phyloP scores from a whole-genome alignment of 345 rosid genomes.

The Cochlearia excelsa region DNA sequence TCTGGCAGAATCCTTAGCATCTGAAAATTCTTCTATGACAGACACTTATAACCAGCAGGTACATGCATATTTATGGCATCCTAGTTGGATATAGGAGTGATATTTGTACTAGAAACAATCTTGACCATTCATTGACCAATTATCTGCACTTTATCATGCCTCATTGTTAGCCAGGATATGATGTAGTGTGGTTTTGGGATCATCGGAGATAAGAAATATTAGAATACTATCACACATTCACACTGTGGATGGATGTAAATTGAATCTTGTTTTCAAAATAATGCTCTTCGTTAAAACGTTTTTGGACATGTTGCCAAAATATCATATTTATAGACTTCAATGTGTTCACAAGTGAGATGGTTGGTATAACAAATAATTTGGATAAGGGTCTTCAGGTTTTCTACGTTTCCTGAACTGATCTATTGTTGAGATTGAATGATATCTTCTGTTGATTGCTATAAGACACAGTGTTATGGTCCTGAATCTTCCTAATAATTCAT shows the following conservation, averaged over 20 bases:
- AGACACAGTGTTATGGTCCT: neutral
- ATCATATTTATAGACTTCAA: neutral
- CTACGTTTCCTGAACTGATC: neutral
- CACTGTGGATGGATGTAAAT: conserved; percentile 10
- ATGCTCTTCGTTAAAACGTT: conserved; percentile 10
- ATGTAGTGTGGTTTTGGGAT: conserved; percentile 24
- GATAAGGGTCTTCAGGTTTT: conserved; percentile 14
- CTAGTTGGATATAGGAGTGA: conserved; percentile 11
- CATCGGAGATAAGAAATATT: conserved; percentile 12
- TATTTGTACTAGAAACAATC: conserved; percentile 10
- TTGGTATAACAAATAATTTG: conserved; percentile 12
- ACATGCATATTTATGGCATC: conserved; percentile 17
- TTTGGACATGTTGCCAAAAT: conserved; percentile 4
- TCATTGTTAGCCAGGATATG: conserved; percentile 10
- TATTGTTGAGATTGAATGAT: conserved; percentile 16
- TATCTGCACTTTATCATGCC: conserved; percentile 11
- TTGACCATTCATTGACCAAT: conserved; percentile 9
- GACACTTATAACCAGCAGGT: conserved; percentile 97
- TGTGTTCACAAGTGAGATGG: conserved; percentile 22
- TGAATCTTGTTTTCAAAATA: neutral
- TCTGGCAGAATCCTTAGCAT: conserved; percentile 89
- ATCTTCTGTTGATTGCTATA: neutral
- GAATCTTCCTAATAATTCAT: conserved; percentile 1
- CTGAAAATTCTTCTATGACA: conserved; percentile 91
- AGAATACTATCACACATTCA: conserved; percentile 17